Conservation (phyloP, 768 basidiomycete genomes). For the Galerina marginata region DNA sequence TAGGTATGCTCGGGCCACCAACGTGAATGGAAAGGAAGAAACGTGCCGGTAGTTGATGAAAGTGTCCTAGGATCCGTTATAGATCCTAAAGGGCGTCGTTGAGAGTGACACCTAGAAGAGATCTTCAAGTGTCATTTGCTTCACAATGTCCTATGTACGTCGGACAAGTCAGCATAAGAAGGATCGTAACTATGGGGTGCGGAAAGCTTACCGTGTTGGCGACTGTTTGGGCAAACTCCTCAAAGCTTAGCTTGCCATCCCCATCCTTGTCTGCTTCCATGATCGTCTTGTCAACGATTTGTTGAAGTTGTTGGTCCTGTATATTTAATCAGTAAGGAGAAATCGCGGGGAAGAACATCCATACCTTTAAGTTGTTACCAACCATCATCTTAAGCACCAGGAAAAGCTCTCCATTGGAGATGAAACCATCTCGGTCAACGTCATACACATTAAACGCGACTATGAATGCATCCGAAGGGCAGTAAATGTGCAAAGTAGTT, state of each 20-base stretch:
- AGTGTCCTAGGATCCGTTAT: no score
- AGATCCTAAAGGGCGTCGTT: no score
- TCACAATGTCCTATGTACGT: constrained; percentile 84
- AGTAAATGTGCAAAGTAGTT: not conserved
- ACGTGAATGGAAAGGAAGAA: no score
- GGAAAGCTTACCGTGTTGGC: constrained; percentile 81
- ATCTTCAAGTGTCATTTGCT: constrained; percentile 98
- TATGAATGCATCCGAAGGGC: constrained; percentile 35
- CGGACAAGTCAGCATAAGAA: not conserved
- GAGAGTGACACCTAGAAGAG: constrained; percentile 60
- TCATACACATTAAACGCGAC: constrained; percentile 99
- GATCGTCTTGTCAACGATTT: constrained; percentile 99
- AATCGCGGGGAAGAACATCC: constrained; percentile 14
- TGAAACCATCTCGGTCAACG: constrained; percentile 96
- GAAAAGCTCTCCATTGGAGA: constrained; percentile 98
- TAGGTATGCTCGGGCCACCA: no score
- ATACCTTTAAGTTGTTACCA: constrained; percentile 95
- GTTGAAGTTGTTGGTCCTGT: constrained; percentile 97
- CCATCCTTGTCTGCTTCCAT: constrained; percentile 99
- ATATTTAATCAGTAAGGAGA: constrained; percentile 7
- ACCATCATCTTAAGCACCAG: constrained; percentile 99
- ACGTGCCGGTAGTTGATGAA: no score
- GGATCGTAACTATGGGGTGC: not conserved
- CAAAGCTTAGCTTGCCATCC: constrained; percentile 96
- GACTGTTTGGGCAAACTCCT: constrained; percentile 96